phyloP scores from a whole-genome alignment of 2,329 filamentous ascomycete genomes.

The Colletotrichum filicis region DNA sequence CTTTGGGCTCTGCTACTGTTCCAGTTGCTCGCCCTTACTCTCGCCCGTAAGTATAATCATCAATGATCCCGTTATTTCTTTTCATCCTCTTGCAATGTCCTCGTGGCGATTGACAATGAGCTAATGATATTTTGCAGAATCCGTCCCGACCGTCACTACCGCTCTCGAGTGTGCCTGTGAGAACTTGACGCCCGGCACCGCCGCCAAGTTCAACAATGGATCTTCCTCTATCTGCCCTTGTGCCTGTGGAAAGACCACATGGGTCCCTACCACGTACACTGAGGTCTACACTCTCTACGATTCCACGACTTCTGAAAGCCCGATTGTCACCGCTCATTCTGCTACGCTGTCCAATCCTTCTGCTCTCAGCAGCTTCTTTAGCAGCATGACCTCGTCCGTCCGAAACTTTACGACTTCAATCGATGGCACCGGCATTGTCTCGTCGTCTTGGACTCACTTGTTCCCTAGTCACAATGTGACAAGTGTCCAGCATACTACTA shows the following conservation, averaged over 20 bases:
- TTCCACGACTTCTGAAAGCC: neutral
- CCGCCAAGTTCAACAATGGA: neutral
- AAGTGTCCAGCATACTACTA: neutral
- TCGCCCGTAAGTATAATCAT: neutral
- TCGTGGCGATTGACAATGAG: fast-evolving
- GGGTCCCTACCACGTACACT: neutral
- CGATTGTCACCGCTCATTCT: neutral
- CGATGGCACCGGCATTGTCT: neutral
- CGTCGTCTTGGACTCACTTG: neutral
- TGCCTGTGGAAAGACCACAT: neutral
- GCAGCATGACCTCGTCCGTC: neutral
- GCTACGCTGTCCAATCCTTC: neutral
- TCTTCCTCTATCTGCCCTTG: neutral
- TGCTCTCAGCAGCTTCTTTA: neutral
- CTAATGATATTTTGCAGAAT: neutral
- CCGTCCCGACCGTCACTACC: neutral
- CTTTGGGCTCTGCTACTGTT: neutral
- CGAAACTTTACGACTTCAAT: neutral
- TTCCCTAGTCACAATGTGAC: neutral
- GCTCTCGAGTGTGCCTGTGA: slow-evolving; percentile 4
- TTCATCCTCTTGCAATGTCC: fast-evolving
- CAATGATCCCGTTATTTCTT: no score
- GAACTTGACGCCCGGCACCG: neutral
- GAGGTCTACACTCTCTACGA: slow-evolving; percentile 16
- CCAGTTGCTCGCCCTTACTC: neutral